Conservation (phyloP, 2,329 filamentous ascomycete species). For the Alternaria burnsii region DNA sequence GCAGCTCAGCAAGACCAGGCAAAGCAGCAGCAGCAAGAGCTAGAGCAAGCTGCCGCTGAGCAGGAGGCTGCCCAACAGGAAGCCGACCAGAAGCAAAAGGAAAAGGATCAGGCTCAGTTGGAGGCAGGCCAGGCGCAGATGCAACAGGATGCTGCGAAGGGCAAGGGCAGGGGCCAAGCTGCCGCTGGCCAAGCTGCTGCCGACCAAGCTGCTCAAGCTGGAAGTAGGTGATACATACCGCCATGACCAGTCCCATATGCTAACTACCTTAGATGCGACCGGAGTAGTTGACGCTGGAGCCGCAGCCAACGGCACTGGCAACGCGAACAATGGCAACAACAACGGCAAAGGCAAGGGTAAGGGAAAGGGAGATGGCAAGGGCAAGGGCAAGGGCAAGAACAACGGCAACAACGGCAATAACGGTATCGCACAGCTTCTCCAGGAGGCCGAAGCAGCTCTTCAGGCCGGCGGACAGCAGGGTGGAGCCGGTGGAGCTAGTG, state of each 20-base stretch:
- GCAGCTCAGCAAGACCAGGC: conserved; percentile 10
- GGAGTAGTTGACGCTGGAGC: conserved; percentile 7
- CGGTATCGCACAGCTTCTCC: conserved; percentile 8
- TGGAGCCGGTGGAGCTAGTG: conserved; percentile 7
- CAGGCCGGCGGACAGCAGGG: conserved; percentile 18
- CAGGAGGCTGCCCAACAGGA: conserved; percentile 10
- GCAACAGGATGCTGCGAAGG: conserved; percentile 12
- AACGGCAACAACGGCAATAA: conserved; percentile 8
- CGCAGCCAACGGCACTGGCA: neutral
- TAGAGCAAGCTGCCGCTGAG: conserved; percentile 14
- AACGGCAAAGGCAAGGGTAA: conserved; percentile 22
- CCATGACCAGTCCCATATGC: neutral
- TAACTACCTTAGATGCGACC: conserved; percentile 18
- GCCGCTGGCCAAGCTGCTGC: conserved; percentile 3
- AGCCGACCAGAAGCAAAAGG: conserved; percentile 9
- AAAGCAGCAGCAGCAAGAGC: conserved; percentile 7
- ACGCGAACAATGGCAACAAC: conserved; percentile 2
- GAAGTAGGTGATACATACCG: conserved; percentile 15
- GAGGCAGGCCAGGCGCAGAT: conserved; percentile 11
- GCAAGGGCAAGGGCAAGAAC: conserved; percentile 14
- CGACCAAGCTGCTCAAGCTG: conserved; percentile 18
- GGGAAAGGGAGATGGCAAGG: conserved; percentile 16
- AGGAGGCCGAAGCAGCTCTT: conserved; percentile 16
- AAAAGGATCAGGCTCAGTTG: conserved; percentile 10
- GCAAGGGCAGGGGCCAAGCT: conserved; percentile 1